phyloP scores from a whole-genome alignment of 2,329 filamentous ascomycete species.

The Calonectria crousiana region DNA sequence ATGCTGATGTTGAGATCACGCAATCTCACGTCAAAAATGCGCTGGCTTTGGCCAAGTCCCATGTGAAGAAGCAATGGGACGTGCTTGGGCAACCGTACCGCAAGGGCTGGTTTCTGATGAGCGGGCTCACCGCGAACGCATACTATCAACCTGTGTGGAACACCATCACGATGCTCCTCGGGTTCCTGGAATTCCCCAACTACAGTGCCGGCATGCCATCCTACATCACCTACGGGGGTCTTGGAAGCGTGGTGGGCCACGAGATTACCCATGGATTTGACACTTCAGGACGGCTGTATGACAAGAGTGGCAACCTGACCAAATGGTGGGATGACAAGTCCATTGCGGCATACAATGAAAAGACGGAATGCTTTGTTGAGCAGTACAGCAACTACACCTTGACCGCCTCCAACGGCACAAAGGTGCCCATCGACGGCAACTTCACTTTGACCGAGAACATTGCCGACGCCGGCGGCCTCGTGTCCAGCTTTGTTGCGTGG shows the following conservation, averaged over 20 bases:
- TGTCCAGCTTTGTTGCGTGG: constrained; percentile 75
- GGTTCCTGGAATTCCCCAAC: constrained; percentile 76
- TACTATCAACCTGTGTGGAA: constrained; percentile 75
- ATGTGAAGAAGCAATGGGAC: constrained; percentile 61
- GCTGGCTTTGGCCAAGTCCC: constrained; percentile 61
- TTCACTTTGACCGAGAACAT: constrained; percentile 78
- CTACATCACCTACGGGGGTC: constrained; percentile 76
- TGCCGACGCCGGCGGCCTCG: constrained; percentile 76
- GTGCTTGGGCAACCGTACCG: constrained; percentile 71
- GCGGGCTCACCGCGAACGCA: constrained; percentile 71
- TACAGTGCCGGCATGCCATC: constrained; percentile 73
- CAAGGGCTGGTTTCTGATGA: constrained; percentile 71
- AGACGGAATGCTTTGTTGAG: constrained; percentile 75
- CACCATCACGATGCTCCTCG: constrained; percentile 71
- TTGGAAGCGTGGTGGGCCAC: constrained; percentile 76
- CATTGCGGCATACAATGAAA: constrained; percentile 67
- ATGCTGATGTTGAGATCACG: constrained; percentile 63
- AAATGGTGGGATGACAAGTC: constrained; percentile 77
- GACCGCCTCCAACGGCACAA: constrained; percentile 64
- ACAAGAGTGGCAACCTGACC: constrained; percentile 73
- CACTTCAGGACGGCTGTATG: constrained; percentile 72
- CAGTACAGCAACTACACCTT: constrained; percentile 74
- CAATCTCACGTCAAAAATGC: constrained; percentile 70
- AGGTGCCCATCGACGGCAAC: constrained; percentile 35
- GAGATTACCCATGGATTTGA: constrained; percentile 80